phyloP scores from a whole-genome alignment of 345 rosid species.

The Streptanthus diversifolius region DNA sequence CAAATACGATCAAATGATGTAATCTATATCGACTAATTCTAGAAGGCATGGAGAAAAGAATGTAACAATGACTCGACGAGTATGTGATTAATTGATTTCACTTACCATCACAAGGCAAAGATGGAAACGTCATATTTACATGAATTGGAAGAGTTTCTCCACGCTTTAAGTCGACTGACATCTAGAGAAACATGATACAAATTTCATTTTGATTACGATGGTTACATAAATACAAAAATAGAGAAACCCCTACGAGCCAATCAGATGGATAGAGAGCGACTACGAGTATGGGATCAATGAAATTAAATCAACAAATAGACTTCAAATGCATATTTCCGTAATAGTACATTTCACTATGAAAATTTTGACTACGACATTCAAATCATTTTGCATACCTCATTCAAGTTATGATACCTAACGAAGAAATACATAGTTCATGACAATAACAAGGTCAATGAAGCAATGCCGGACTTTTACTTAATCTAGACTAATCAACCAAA shows the following conservation, averaged over 20 bases:
- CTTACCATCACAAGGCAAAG: constrained; percentile 89
- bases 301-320: background rate
- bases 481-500: background rate
- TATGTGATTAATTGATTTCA: constrained; percentile 1
- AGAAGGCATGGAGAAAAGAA: background rate
- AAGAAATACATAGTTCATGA: background rate
- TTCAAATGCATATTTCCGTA: background rate
- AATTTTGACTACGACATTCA: background rate
- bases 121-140: constrained; percentile 86
- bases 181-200: constrained; percentile 42
- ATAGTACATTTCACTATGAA: background rate
- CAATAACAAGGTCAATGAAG: background rate
- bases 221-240: background rate
- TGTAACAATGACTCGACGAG: too few species aligned
- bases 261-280: background rate
- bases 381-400: background rate
- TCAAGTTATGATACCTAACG: background rate
- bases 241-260: background rate
- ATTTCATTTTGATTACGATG: background rate
- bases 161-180: constrained; percentile 97
- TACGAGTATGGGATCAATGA: background rate
- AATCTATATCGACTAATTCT: background rate
- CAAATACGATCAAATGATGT: constrained; percentile 1
- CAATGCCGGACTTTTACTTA: background rate
- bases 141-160: constrained; percentile 93